Conservation (phyloP, 805 yeast species). For the Maudiozyma saulgeensis region DNA sequence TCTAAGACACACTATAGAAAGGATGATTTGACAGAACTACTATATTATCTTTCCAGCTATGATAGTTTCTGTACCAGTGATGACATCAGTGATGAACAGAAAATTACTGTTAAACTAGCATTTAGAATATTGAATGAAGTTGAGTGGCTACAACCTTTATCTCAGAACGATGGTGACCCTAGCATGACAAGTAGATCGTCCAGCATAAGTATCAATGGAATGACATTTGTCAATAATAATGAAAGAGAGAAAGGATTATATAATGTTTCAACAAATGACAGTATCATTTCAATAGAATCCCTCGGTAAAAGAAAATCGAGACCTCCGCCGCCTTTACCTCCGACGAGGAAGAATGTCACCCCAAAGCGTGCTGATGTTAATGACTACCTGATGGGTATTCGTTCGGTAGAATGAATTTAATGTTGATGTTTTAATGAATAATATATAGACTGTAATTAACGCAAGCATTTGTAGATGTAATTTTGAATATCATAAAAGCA, state of each 20-base stretch:
- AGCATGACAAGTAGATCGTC: constrained; percentile 14
- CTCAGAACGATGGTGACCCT: constrained; percentile 5
- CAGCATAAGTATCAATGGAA: constrained; percentile 14
- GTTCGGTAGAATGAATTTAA: neutral
- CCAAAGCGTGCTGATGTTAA: constrained; percentile 1
- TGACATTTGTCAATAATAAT: constrained; percentile 6
- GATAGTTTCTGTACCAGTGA: constrained; percentile 21
- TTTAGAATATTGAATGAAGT: constrained; percentile 28
- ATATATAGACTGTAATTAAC: constrained; percentile 38
- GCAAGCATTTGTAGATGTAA: constrained; percentile 10
- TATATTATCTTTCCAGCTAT: constrained; percentile 35
- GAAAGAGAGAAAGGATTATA: neutral
- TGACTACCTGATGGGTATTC: constrained; percentile 4
- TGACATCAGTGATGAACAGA: constrained; percentile 18
- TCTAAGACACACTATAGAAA: constrained; percentile 47
- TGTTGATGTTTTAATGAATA: neutral
- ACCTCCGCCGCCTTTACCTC: constrained; percentile 32
- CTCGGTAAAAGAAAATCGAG: constrained; percentile 26
- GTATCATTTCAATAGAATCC: constrained; percentile 29
- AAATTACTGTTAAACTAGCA: constrained; percentile 36
- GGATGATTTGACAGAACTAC: constrained; percentile 41
- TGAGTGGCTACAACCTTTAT: constrained; percentile 25
- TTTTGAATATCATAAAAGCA: too few relatives aligned
- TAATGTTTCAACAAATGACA: constrained; percentile 1
- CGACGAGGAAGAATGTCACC: constrained; percentile 23